Evolutionary conservation across 176 grass and related monocot genomes (phyloP).

Genomic region (Microstegium vimineum): DNA sequence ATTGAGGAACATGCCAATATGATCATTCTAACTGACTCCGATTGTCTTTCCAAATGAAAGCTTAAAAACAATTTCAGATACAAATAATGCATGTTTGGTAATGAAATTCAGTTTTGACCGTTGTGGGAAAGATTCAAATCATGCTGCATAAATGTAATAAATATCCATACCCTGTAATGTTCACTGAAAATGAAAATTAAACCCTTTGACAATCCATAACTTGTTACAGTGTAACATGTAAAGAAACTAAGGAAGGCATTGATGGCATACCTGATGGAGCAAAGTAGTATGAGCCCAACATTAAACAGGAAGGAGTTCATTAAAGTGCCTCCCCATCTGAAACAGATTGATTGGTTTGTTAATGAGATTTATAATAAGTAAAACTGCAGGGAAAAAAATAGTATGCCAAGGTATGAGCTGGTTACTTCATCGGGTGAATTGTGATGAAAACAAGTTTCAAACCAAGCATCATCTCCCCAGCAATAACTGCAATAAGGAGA

Average conservation of each 20-base stretch:
- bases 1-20: background rate
- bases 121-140: background rate
- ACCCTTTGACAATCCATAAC: background rate
- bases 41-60: background rate
- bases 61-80: background rate
- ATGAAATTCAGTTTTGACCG: too few species aligned
- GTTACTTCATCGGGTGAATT: slow-evolving; percentile 99
- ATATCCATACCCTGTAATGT: background rate
- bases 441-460: slow-evolving; percentile 98
- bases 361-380: slow-evolving; percentile 20
- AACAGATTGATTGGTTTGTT: slow-evolving; percentile 28
- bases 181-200: background rate
- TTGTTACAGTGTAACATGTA: background rate
- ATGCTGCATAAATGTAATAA: background rate
- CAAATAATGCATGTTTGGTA: too few species aligned
- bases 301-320: slow-evolving; percentile 99
- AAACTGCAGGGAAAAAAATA: background rate
- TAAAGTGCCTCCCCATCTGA: slow-evolving; percentile 92
- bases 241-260: slow-evolving; percentile 10
- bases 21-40: background rate
- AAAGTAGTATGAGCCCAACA: slow-evolving; percentile 94
- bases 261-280: slow-evolving; percentile 78
- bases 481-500: slow-evolving; percentile 94
- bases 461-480: slow-evolving; percentile 97
- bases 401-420: background rate